phyloP scores from a whole-genome alignment of 768 basidiomycete species.

The Dioszegia crocea region DNA sequence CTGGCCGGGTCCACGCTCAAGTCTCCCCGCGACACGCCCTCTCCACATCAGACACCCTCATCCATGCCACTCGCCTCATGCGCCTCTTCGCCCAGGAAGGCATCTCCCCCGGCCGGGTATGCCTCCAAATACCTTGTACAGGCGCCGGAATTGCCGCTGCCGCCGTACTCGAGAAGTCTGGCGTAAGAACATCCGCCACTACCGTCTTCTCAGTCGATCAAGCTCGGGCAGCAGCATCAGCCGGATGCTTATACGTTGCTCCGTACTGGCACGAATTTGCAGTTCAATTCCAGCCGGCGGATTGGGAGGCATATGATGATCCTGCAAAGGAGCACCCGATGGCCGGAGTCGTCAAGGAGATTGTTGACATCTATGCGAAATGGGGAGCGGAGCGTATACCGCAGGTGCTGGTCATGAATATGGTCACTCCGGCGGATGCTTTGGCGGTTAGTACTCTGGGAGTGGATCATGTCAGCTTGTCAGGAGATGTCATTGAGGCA shows the following conservation, averaged over 20 bases:
- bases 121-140: conserved; percentile 59
- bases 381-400: background rate
- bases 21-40: conserved; percentile 27
- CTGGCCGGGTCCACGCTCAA: conserved; percentile 34
- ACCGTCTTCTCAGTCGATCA: conserved; percentile 58
- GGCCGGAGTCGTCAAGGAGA: conserved; percentile 4
- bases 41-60: conserved; percentile 9
- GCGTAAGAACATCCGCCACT: conserved; percentile 58
- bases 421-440: conserved; percentile 8
- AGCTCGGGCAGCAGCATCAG: conserved; percentile 57
- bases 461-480: conserved; percentile 9
- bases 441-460: conserved; percentile 10
- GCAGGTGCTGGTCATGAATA: conserved; percentile 1
- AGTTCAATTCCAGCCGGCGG: background rate
- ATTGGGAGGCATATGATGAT: conserved; percentile 8
- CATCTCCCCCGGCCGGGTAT: conserved; percentile 37
- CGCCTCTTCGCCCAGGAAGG: conserved; percentile 18
- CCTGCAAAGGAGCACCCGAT: conserved; percentile 9
- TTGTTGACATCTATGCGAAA: background rate
- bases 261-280: conserved; percentile 56
- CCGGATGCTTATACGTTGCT: conserved; percentile 56
- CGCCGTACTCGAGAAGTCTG: conserved; percentile 52
- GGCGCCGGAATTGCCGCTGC: conserved; percentile 57
- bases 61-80: conserved; percentile 20
- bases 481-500: conserved; percentile 1